phyloP scores from a whole-genome alignment of 345 rosid genomes.

The Lenwebbia sp. region DNA sequence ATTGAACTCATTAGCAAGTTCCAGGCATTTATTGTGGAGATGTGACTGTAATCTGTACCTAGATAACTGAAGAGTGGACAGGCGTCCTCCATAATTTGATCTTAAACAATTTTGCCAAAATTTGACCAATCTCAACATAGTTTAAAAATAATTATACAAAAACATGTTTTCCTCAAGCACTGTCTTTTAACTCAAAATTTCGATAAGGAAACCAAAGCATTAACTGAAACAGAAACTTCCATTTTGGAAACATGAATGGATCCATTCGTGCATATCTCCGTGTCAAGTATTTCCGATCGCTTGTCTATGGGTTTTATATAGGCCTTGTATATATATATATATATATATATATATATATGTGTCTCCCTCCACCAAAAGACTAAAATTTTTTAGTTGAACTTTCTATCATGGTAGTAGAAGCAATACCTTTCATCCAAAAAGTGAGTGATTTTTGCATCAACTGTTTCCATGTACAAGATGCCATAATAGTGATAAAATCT shows the following conservation, averaged over 20 bases:
- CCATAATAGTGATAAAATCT: not conserved
- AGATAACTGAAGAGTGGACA: not conserved
- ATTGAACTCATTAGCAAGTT: not conserved
- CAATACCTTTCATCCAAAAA: not conserved
- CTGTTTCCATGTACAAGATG: not conserved
- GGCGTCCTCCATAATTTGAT: not conserved
- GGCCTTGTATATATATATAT: not conserved
- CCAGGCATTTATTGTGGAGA: not conserved
- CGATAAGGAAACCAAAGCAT: not conserved
- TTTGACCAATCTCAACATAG: not conserved
- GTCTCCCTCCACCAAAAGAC: not conserved
- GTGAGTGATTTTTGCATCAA: not conserved
- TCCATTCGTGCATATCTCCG: not conserved
- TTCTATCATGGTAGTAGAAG: not conserved
- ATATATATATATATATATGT: not conserved
- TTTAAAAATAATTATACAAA: not conserved
- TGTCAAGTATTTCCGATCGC: not conserved
- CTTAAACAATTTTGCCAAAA: not conserved
- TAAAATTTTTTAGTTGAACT: not conserved
- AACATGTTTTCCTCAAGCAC: not conserved
- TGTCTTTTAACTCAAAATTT: not conserved
- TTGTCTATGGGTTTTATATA: not conserved
- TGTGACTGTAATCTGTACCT: not conserved
- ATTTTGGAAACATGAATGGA: not conserved
- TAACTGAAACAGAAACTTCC: not conserved